These are phyloP conservation scores for Musa schizocarpa DNA, from an alignment of 176 grass and related monocot genomes.

Conservation along the genomic window DNA sequence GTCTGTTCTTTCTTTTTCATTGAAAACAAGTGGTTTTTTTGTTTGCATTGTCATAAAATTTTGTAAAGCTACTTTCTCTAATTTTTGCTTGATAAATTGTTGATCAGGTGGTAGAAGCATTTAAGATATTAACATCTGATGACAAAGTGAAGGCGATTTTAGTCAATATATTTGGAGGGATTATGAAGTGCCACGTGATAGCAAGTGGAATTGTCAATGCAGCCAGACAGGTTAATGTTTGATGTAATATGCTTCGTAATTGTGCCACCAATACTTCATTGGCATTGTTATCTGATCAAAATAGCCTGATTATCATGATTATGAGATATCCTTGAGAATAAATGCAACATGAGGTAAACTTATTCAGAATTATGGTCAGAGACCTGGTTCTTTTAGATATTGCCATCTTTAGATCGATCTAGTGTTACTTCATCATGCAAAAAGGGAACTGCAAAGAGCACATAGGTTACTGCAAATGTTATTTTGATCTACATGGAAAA, in stretches of 20 bases:
- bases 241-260: too few species aligned
- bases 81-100: conserved; percentile 10
- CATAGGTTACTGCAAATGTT: too few species aligned
- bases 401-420: too few species aligned
- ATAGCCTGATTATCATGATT: neutral
- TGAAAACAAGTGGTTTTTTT: neutral
- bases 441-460: too few species aligned
- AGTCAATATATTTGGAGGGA: conserved; percentile 98
- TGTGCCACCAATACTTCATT: too few species aligned
- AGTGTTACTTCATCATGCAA: too few species aligned
- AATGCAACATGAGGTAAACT: neutral
- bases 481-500: too few species aligned
- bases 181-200: conserved; percentile 98
- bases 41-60: neutral
- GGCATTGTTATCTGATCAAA: neutral
- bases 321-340: neutral
- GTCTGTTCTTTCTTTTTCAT: neutral
- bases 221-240: conserved; percentile 57
- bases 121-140: conserved; percentile 97
- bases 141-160: conserved; percentile 99
- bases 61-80: neutral
- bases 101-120: conserved; percentile 93
- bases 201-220: conserved; percentile 97
- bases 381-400: too few species aligned
- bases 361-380: too few species aligned